These are phyloP conservation scores for Colletotrichum siamense DNA, from an alignment of 2,329 filamentous ascomycete genomes.

Conservation along the genomic window DNA sequence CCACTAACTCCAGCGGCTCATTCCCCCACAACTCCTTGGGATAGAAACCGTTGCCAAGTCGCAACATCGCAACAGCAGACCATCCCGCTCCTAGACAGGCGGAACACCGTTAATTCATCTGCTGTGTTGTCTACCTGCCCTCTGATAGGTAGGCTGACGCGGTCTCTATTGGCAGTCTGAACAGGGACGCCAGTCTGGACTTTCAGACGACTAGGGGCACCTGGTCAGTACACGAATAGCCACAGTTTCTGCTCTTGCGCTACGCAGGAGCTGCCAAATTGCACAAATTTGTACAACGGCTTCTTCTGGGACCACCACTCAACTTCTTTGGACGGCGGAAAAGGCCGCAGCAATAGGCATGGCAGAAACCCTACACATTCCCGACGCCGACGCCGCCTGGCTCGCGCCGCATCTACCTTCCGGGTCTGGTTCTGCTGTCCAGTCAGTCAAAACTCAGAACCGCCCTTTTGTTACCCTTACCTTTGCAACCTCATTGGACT, in stretches of 20 bases:
- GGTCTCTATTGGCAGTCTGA: not conserved
- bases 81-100: not conserved
- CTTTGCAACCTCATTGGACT: slow-evolving; percentile 90
- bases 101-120: not conserved
- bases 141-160: not conserved
- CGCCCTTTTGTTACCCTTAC: slow-evolving; percentile 76
- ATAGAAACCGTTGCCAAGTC: not conserved
- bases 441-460: not conserved
- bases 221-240: slow-evolving; percentile 3
- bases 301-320: not conserved
- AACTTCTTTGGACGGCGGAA: not conserved
- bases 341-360: slow-evolving; percentile 19
- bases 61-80: not conserved
- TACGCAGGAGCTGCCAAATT: not conserved
- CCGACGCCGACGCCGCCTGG: slow-evolving; percentile 28
- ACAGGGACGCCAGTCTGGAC: not conserved
- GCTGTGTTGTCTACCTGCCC: not conserved
- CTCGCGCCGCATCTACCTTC: slow-evolving; percentile 34
- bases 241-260: slow-evolving; percentile 6
- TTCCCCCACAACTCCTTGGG: not conserved
- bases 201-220: slow-evolving; percentile 12
- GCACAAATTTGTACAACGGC: not conserved
- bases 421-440: not conserved
- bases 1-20: not conserved
- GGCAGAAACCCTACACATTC: slow-evolving; percentile 27